phyloP scores from a whole-genome alignment of 2,329 filamentous ascomycete genomes.

The Cladorrhinum sp. region DNA sequence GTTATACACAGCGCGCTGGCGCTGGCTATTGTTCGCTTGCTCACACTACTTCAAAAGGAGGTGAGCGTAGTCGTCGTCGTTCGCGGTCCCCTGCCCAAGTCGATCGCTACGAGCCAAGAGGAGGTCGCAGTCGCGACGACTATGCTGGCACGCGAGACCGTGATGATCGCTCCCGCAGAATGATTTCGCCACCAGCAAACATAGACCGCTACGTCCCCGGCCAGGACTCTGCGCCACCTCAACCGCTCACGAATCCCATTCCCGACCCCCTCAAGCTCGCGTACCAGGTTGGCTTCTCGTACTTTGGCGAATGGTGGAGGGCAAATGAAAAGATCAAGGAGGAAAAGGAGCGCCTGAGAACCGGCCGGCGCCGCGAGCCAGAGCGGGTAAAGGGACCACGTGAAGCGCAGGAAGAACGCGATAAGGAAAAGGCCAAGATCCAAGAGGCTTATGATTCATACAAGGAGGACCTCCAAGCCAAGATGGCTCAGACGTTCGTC shows the following conservation, averaged over 20 bases:
- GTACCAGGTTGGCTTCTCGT: slow-evolving; percentile 81
- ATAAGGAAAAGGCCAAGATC: slow-evolving; percentile 75
- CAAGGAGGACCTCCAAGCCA: slow-evolving; percentile 66
- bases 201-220: slow-evolving; percentile 85
- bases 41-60: slow-evolving; percentile 39
- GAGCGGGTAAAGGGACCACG: slow-evolving; percentile 61
- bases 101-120: slow-evolving; percentile 73
- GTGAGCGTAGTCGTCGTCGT: slow-evolving; percentile 56
- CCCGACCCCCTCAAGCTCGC: slow-evolving; percentile 69
- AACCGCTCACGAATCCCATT: slow-evolving; percentile 60
- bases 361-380: slow-evolving; percentile 65
- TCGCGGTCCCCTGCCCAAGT: slow-evolving; percentile 70
- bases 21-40: slow-evolving; percentile 14
- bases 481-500: slow-evolving; percentile 87
- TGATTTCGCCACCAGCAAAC: slow-evolving; percentile 63
- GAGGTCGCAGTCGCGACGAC: slow-evolving; percentile 64
- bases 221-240: slow-evolving; percentile 53
- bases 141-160: slow-evolving; percentile 50
- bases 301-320: slow-evolving; percentile 84
- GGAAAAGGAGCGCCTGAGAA: slow-evolving; percentile 68
- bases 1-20: background rate
- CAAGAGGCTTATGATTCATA: slow-evolving; percentile 67
- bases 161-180: slow-evolving; percentile 49
- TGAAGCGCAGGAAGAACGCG: slow-evolving; percentile 69
- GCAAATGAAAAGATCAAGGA: slow-evolving; percentile 79